Percentiles rank a stretch among this genome's conserved stretches.
Evolutionary conservation across 2,329 filamentous ascomycete species (phyloP).

Genomic region (Penicillium brevicompactum): DNA sequence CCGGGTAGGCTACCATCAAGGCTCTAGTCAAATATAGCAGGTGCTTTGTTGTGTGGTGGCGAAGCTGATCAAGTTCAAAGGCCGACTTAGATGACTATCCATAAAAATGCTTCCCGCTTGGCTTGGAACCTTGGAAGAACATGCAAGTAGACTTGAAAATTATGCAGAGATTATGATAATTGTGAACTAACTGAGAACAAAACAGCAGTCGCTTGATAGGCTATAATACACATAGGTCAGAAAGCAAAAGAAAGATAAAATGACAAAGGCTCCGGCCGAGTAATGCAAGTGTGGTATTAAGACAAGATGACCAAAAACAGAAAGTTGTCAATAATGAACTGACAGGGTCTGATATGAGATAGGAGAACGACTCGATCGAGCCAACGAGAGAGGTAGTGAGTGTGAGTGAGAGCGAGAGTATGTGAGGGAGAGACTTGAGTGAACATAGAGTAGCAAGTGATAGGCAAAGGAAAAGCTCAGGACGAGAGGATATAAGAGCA

Average conservation of each 20-base stretch:
- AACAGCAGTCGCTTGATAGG: not conserved
- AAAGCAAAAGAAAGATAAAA: conserved; percentile 3
- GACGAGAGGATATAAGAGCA: not conserved
- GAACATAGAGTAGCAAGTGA: not conserved
- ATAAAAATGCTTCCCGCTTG: too few species aligned
- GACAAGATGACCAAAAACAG: not conserved
- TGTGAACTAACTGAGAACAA: not conserved
- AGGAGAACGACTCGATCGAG: conserved; percentile 1
- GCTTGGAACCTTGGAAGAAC: too few species aligned
- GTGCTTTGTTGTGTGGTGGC: too few species aligned
- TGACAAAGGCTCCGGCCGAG: conserved; percentile 6
- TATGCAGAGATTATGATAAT: too few species aligned
- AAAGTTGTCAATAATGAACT: not conserved
- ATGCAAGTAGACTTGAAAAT: too few species aligned
- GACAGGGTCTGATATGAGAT: not conserved
- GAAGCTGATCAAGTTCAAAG: too few species aligned
- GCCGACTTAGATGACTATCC: too few species aligned
- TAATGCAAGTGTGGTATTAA: conserved; percentile 9
- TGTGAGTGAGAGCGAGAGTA: not conserved
- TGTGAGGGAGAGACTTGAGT: conserved; percentile 3
- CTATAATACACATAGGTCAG: not conserved
- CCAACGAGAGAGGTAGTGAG: not conserved
- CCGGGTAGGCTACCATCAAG: not conserved
- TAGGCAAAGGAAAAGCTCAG: not conserved
- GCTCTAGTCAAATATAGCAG: too few species aligned